These are phyloP conservation scores for Rhizoclosmatium sp. DNA, from an alignment of 192 early-diverging fungal species.

Conservation along the genomic window DNA sequence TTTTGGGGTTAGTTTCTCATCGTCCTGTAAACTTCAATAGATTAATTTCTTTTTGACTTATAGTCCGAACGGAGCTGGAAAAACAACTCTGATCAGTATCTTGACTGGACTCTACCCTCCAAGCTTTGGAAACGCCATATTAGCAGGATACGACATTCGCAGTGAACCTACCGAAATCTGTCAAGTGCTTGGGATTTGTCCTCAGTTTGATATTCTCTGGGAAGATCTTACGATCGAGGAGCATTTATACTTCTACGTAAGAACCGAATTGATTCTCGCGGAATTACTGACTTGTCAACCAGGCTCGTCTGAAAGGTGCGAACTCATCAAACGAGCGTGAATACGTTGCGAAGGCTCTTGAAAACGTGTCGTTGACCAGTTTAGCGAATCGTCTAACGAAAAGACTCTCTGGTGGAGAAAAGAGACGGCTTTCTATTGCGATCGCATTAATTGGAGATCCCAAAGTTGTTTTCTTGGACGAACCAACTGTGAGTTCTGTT, in stretches of 20 bases:
- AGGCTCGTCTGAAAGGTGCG: conserved; percentile 76
- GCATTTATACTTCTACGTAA: conserved; percentile 73
- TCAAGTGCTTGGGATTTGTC: conserved; percentile 77
- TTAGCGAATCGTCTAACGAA: conserved; percentile 67
- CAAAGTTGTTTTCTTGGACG: conserved; percentile 79
- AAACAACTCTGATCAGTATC: conserved; percentile 78
- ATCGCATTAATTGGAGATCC: conserved; percentile 64
- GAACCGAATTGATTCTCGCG: background rate
- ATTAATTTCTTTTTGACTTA: background rate
- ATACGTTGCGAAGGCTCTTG: conserved; percentile 56
- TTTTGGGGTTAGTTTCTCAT: conserved; percentile 44
- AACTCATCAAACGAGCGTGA: conserved; percentile 54
- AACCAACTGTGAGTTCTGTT: conserved; percentile 68
- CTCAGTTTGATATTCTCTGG: conserved; percentile 81
- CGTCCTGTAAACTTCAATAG: background rate
- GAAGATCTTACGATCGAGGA: conserved; percentile 75
- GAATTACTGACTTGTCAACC: background rate
- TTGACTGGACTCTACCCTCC: conserved; percentile 74
- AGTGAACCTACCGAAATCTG: conserved; percentile 67
- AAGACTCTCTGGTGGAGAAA: conserved; percentile 79
- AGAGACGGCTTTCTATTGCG: conserved; percentile 65
- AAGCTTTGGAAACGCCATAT: conserved; percentile 65
- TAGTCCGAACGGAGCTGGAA: conserved; percentile 65
- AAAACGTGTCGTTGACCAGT: conserved; percentile 62
- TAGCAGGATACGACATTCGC: conserved; percentile 65